Evolutionary conservation across 2,329 filamentous ascomycete genomes (phyloP), one percentile per base, ranked within the genome.

Genomic region (Hirsutella minnesotensis): DNA sequence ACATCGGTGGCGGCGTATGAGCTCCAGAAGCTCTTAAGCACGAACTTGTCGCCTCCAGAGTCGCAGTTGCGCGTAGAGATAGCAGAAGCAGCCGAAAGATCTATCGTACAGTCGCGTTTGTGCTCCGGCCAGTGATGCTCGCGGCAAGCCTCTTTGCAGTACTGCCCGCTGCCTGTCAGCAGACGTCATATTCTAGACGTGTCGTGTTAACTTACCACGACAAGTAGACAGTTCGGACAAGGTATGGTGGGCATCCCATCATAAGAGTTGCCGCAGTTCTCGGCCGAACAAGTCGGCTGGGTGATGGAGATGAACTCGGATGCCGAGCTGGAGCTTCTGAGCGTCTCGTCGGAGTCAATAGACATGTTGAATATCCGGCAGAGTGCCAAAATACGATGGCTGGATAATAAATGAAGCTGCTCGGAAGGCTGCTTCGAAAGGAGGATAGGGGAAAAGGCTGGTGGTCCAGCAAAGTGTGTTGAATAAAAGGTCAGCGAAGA

Each of bases 1-100:
- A 58, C 35, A 41, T 59, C 56, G 0, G 48, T 49, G 7, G 56
- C 53, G 2, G 51, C 42, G 13, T 52, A 49, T 3, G 38, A 42
- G 24, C 41, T 40, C 53, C 52, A 58, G 31, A 45, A 49, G 3
- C 18, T 37, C 2, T 4, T 7, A 13, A 4, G 3, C 9, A 19
- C 35, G 13, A 16, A 35, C 9, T 35, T 2, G 30, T 16, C 12
- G 44, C 29, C 18, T 21, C 22, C 2, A 9, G 16, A 15, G 7
- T n/a, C n/a, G 29, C 16, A 3, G 34, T 29, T 3, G 20, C n/a
- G n/a, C n/a, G n/a, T n/a, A n/a, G 5, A 9, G 3, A 19, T 12
- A 20, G 2, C 13, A 19, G 24, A 12, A 20, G n/a, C 10, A 2
- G 5, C 3, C n/a, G n/a, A n/a, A 3, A 35, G 2, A 4, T 38